Conservation (phyloP, 1,284 basidiomycete genomes). For the Fomitopsis schrenkii region DNA sequence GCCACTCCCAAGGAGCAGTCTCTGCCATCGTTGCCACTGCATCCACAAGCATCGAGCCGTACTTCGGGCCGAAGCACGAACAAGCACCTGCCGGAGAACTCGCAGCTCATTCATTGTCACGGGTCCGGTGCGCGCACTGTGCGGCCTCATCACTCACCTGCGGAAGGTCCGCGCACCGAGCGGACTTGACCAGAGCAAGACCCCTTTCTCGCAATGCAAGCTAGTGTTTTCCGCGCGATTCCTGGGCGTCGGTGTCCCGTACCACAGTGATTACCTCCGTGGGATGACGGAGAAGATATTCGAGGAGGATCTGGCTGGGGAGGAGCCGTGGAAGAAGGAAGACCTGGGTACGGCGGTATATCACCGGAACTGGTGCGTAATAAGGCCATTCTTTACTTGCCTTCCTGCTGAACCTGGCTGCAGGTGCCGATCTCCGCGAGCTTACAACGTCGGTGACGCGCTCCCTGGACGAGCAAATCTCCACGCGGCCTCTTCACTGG, state of each 20-base stretch:
- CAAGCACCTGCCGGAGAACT: conserved; percentile 75
- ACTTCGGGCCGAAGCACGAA: conserved; percentile 85
- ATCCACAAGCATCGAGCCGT: conserved; percentile 73
- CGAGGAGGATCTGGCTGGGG: conserved; percentile 68
- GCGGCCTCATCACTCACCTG: conserved; percentile 88
- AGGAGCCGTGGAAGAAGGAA: conserved; percentile 77
- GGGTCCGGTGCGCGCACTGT: conserved; percentile 86
- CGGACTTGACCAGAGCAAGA: conserved; percentile 91
- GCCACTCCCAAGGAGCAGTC: conserved; percentile 96
- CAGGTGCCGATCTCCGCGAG: conserved; percentile 80
- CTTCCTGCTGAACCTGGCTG: conserved; percentile 11
- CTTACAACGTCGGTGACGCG: conserved; percentile 67
- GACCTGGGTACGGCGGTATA: conserved; percentile 85
- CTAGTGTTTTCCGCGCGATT: conserved; percentile 92
- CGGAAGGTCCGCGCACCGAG: conserved; percentile 86
- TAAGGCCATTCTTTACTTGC: neutral
- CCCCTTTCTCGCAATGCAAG: conserved; percentile 92
- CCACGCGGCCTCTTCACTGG: conserved; percentile 93
- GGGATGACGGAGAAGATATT: conserved; percentile 76
- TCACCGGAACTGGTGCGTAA: conserved; percentile 82
- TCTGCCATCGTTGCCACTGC: conserved; percentile 88
- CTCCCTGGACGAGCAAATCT: conserved; percentile 90
- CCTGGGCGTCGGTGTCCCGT: conserved; percentile 92
- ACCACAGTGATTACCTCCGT: conserved; percentile 87
- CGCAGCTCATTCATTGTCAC: conserved; percentile 89